phyloP scores from a whole-genome alignment of 345 rosid species.

The Laguncularia racemosa region DNA sequence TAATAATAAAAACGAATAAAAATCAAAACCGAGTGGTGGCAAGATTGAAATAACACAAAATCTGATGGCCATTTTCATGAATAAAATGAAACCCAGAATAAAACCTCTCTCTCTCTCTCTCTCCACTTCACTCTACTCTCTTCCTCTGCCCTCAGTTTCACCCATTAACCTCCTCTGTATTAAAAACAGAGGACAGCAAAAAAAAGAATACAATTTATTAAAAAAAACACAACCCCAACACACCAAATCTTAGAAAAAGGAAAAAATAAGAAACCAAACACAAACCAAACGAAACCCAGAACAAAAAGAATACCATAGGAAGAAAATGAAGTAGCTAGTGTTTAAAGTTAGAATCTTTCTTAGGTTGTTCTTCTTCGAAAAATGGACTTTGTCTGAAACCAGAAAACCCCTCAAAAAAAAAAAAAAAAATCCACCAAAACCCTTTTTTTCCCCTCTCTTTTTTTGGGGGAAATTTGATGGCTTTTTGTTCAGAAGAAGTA shows the following conservation, averaged over 20 bases:
- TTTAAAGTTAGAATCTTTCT: constrained; percentile 5
- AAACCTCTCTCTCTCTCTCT: constrained; percentile 22
- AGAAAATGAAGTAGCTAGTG: neutral
- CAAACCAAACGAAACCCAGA: too few relatives aligned
- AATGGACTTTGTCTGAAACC: constrained; percentile 7
- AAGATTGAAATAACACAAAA: neutral
- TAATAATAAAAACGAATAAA: neutral
- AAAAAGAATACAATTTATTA: neutral
- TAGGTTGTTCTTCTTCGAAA: neutral
- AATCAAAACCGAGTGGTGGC: neutral
- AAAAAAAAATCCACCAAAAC: constrained; percentile 1
- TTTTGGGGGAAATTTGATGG: constrained; percentile 34
- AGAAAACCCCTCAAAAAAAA: constrained; percentile 3
- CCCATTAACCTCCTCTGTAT: constrained; percentile 26
- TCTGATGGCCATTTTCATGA: neutral
- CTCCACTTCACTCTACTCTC: constrained; percentile 17
- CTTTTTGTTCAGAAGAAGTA: constrained; percentile 53
- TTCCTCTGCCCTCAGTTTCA: constrained; percentile 27
- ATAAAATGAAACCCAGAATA: constrained; percentile 11
- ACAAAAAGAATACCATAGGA: neutral
- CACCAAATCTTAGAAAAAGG: neutral
- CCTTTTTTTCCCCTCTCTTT: constrained; percentile 1
- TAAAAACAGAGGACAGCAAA: constrained; percentile 13
- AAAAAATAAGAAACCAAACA: neutral
- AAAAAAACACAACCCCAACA: neutral